A percentile compares a stretch with the other conserved stretches of the same genome.
Evolutionary conservation across 2,329 filamentous ascomycete genomes (phyloP).

Genomic region (Chaetoscypha palmicola): DNA sequence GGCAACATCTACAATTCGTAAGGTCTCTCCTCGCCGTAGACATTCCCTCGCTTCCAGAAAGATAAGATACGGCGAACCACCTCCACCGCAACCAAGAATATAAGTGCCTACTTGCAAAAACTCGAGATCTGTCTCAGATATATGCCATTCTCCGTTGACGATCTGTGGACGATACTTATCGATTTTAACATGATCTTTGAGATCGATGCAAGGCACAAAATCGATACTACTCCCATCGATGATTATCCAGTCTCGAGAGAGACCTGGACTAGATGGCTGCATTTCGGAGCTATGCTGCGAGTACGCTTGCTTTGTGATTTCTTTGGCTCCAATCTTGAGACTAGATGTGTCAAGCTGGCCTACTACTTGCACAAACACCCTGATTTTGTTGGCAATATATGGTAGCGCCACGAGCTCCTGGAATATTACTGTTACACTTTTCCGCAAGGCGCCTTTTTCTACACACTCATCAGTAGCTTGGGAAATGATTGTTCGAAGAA

Average conservation of each 20-base stretch:
- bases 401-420: slow-evolving; percentile 20
- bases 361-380: slow-evolving; percentile 34
- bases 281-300: background rate
- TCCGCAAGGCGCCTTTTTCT: background rate
- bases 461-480: background rate
- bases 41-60: slow-evolving; percentile 37
- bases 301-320: slow-evolving; percentile 4
- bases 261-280: background rate
- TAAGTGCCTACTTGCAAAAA: slow-evolving; percentile 42
- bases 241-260: background rate
- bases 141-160: slow-evolving; percentile 33
- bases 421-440: slow-evolving; percentile 13
- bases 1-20: slow-evolving; percentile 36
- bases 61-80: slow-evolving; percentile 39
- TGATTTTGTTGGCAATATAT: slow-evolving; percentile 27
- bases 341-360: slow-evolving; percentile 27
- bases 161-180: slow-evolving; percentile 36
- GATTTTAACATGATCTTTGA: slow-evolving; percentile 15
- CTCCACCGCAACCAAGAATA: slow-evolving; percentile 41
- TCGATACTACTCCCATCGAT: background rate
- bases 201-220: background rate
- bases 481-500: background rate
- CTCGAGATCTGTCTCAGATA: slow-evolving; percentile 38
- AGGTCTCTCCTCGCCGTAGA: slow-evolving; percentile 33
- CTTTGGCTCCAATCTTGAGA: slow-evolving; percentile 2